Conservation (phyloP, 306 rosid genomes). For the Fragaria vesca region DNA sequence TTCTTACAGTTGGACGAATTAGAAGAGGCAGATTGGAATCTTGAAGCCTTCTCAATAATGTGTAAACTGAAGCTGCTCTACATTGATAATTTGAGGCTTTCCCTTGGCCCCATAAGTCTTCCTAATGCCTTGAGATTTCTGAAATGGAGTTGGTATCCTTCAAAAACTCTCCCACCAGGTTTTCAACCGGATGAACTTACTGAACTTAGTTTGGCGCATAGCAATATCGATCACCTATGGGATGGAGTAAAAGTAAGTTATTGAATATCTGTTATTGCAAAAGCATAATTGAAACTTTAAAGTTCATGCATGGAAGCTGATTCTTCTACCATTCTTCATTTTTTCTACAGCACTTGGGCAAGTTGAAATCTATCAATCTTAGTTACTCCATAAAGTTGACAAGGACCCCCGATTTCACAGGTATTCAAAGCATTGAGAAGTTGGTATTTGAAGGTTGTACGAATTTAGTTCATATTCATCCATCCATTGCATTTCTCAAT, state of each 20-base stretch:
- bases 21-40: background rate
- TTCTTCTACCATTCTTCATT: background rate
- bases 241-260: background rate
- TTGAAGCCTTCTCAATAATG: background rate
- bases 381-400: conserved; percentile 16
- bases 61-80: background rate
- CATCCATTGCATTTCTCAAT: conserved; percentile 14
- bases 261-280: background rate
- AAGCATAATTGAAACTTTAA: background rate
- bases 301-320: background rate
- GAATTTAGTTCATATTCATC: conserved; percentile 18
- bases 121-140: conserved; percentile 3
- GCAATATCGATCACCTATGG: background rate
- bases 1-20: background rate
- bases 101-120: background rate
- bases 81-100: background rate
- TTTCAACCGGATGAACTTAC: background rate
- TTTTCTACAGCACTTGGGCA: conserved; percentile 9
- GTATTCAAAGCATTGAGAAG: conserved; percentile 10
- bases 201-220: background rate
- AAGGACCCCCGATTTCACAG: conserved; percentile 23
- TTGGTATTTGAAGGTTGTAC: conserved; percentile 24
- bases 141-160: conserved; percentile 15
- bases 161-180: conserved; percentile 7
- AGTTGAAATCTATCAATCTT: conserved; percentile 20